Conservation (phyloP, 2,329 filamentous ascomycete species). For the Aspergillus fumigatus region DNA sequence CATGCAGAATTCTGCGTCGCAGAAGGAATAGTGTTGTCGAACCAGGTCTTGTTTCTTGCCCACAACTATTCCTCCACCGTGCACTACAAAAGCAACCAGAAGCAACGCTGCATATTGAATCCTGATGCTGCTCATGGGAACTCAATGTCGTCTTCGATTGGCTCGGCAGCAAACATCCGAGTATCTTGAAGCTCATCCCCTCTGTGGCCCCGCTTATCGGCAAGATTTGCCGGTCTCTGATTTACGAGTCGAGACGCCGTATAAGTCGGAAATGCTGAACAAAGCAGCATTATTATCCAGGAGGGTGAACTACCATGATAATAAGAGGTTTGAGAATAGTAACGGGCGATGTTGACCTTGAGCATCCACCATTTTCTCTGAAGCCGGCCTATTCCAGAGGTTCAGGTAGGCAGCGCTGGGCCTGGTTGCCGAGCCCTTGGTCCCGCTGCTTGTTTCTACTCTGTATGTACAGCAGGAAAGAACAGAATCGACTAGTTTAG, state of each 20-base stretch:
- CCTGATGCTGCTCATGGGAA: not conserved
- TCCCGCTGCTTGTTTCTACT: not conserved
- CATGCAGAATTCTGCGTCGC: too few species aligned
- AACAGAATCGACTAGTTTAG: not conserved
- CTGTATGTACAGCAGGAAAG: too few species aligned
- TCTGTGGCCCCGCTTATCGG: too few species aligned
- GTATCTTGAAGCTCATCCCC: not conserved
- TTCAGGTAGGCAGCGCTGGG: not conserved
- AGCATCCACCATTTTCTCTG: not conserved
- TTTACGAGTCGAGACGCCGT: too few species aligned
- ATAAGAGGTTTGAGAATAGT: not conserved
- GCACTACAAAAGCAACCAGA: not conserved
- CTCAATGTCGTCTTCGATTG: not conserved
- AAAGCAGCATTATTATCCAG: too few species aligned
- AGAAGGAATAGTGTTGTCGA: not conserved
- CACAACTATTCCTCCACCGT: not conserved
- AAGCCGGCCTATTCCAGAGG: too few species aligned
- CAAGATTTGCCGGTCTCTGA: too few species aligned
- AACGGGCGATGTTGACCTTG: not conserved
- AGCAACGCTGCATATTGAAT: not conserved
- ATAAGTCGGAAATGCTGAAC: too few species aligned
- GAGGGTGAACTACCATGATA: too few species aligned
- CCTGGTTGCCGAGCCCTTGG: not conserved
- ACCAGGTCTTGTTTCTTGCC: not conserved
- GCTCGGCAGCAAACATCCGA: not conserved